Percentiles rank a stretch among this genome's conserved stretches.
These are phyloP conservation scores for Nymphaea thermarum DNA, from an alignment of 164 flowering plant genomes.

Conservation along the genomic window DNA sequence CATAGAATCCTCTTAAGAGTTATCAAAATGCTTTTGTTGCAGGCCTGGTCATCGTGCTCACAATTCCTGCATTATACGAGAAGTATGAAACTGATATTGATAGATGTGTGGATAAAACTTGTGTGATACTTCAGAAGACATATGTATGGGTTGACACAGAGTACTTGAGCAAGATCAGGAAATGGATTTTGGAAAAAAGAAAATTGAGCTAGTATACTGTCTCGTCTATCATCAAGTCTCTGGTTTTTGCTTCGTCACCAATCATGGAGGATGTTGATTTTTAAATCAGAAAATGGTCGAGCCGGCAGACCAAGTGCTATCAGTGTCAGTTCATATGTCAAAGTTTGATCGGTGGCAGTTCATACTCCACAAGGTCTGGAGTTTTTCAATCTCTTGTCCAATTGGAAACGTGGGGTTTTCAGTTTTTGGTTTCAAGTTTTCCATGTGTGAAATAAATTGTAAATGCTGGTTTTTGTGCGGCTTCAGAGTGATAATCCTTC, in stretches of 20 bases:
- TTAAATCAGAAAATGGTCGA: neutral
- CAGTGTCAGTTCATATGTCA: neutral
- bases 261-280: neutral
- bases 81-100: conserved; percentile 57
- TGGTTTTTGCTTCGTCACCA: neutral
- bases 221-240: neutral
- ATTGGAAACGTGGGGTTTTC: neutral
- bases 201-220: conserved; percentile 28
- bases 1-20: no score
- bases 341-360: neutral
- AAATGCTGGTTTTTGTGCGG: neutral
- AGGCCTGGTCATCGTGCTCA: conserved; percentile 63
- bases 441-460: neutral
- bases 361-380: neutral
- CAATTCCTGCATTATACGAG: conserved; percentile 69
- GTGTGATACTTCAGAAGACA: conserved; percentile 22
- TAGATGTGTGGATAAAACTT: conserved; percentile 18
- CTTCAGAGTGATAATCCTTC: neutral
- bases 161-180: conserved; percentile 24
- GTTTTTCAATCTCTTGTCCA: neutral
- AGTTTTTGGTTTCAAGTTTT: no score
- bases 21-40: conserved; percentile 9
- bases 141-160: conserved; percentile 30
- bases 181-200: conserved; percentile 39
- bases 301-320: neutral